Evolutionary conservation across 148 eudicot species (phyloP).

Genomic region (Chenopodium berlandieri): DNA sequence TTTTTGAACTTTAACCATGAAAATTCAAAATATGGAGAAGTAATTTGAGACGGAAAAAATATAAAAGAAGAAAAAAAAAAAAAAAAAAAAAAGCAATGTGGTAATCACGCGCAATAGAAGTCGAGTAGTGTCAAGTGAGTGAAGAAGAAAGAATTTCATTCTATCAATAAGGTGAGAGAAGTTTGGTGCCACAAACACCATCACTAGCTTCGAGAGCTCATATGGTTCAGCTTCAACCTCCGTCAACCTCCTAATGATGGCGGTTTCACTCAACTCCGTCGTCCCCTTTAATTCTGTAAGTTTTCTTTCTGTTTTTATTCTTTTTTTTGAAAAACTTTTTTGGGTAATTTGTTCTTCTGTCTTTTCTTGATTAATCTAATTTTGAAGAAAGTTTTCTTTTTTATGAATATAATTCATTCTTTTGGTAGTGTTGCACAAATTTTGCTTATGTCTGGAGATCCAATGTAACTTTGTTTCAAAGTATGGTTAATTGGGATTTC

Average conservation of each 20-base stretch:
- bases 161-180: slow-evolving; percentile 6
- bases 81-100: no score
- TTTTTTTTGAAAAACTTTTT: not conserved
- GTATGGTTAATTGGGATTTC: not conserved
- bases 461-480: not conserved
- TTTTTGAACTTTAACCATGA: no score
- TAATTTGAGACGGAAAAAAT: no score
- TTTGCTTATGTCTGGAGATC: not conserved
- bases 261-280: slow-evolving; percentile 58
- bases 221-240: slow-evolving; percentile 40
- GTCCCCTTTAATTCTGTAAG: slow-evolving; percentile 42
- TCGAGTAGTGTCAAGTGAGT: not conserved
- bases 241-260: slow-evolving; percentile 31
- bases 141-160: not conserved
- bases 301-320: not conserved
- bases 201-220: not conserved
- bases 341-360: not conserved
- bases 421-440: not conserved
- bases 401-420: not conserved
- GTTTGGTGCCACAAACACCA: slow-evolving; percentile 25
- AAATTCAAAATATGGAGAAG: no score
- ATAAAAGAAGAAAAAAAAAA: no score
- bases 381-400: not conserved
- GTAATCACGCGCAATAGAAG: not conserved
- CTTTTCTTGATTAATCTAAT: no score